phyloP scores from a whole-genome alignment of 306 rosid genomes.

The Astragalus glycyphyllos region DNA sequence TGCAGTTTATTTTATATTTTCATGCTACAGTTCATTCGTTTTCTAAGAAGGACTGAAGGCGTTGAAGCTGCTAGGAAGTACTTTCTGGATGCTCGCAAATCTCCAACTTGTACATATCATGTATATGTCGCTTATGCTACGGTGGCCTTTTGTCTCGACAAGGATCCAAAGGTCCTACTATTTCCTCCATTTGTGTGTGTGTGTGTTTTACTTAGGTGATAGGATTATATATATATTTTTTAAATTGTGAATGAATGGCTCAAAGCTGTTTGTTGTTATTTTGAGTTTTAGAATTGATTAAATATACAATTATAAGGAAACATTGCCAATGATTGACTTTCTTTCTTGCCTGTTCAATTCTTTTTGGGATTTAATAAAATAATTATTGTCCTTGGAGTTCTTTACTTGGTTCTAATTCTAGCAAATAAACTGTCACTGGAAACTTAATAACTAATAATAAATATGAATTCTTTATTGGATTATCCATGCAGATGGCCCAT shows the following conservation, averaged over 20 bases:
- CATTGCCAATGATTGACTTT: slow-evolving; percentile 4
- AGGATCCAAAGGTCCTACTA: slow-evolving; percentile 85
- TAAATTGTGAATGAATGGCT: slow-evolving; percentile 3
- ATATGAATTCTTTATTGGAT: slow-evolving; percentile 35
- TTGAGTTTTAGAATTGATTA: slow-evolving; percentile 1
- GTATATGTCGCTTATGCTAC: slow-evolving; percentile 94
- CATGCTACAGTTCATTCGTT: slow-evolving; percentile 88
- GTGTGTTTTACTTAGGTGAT: slow-evolving; percentile 19
- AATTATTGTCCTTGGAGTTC: slow-evolving; percentile 5
- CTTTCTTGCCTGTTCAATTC: slow-evolving; percentile 23
- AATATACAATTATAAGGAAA: slow-evolving; percentile 11
- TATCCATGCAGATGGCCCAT: slow-evolving; percentile 87
- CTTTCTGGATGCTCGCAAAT: slow-evolving; percentile 93
- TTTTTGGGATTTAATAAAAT: not conserved
- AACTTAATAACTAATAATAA: not conserved
- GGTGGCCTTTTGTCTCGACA: slow-evolving; percentile 93
- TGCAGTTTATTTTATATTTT: slow-evolving; percentile 27
- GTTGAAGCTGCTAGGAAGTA: slow-evolving; percentile 97
- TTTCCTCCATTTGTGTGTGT: slow-evolving; percentile 10
- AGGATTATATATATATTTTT: slow-evolving; percentile 34
- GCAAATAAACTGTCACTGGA: slow-evolving; percentile 23
- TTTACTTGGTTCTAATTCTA: slow-evolving; percentile 10
- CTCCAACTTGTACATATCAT: slow-evolving; percentile 86
- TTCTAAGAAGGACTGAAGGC: slow-evolving; percentile 90
- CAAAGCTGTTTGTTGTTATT: slow-evolving; percentile 4